Conservation (phyloP, 108 stramenopile species). For the Conticribra guillardii region DNA sequence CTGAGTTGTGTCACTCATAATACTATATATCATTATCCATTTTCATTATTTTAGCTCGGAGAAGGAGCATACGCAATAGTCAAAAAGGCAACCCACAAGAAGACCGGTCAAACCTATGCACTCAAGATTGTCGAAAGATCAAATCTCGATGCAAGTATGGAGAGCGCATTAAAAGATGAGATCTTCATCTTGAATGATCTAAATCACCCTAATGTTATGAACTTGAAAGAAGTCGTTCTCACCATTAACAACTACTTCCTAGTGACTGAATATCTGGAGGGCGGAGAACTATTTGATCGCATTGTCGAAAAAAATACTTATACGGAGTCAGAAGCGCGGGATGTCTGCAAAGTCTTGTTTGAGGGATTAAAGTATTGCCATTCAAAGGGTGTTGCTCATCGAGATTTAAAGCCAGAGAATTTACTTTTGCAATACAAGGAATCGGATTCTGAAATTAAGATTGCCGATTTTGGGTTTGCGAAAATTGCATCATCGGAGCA, state of each 20-base stretch:
- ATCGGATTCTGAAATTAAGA: constrained; percentile 92
- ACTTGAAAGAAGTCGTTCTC: constrained; percentile 77
- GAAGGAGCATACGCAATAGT: constrained; percentile 78
- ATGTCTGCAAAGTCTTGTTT: constrained; percentile 84
- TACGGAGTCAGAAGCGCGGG: constrained; percentile 94
- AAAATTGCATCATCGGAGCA: constrained; percentile 57
- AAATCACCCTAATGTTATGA: constrained; percentile 84
- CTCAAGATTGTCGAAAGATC: constrained; percentile 67
- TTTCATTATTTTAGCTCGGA: constrained; percentile 43
- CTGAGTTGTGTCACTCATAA: too few relatives aligned
- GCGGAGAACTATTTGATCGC: constrained; percentile 93
- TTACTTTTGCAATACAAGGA: constrained; percentile 69
- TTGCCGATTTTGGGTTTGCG: constrained; percentile 99
- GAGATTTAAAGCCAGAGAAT: constrained; percentile 94
- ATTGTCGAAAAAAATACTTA: constrained; percentile 94
- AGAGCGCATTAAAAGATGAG: constrained; percentile 61
- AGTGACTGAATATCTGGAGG: constrained; percentile 77
- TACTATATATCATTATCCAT: background rate
- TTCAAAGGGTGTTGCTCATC: constrained; percentile 78
- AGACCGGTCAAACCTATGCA: constrained; percentile 50
- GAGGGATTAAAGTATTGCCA: constrained; percentile 90
- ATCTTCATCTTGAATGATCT: constrained; percentile 65
- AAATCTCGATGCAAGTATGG: constrained; percentile 35
- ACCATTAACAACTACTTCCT: constrained; percentile 65
- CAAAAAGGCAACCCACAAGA: constrained; percentile 58